Base-by-base conservation (phyloP, 371 early-diverging fungal species). In the Parasitella parasitica region DNA sequence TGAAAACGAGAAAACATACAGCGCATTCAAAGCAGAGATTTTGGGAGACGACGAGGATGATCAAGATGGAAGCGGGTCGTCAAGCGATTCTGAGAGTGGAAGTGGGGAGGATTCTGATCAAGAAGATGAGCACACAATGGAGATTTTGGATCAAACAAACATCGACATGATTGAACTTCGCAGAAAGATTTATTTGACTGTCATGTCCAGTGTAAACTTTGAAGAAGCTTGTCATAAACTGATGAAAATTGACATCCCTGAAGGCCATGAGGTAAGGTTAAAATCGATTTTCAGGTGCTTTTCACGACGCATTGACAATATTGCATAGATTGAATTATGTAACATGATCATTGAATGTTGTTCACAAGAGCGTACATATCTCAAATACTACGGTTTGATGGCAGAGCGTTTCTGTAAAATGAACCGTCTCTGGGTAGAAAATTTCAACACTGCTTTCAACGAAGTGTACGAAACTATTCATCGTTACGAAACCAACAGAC, bases 301-400 rank as follows among this genome's bases (percentile, higher is more conserved):
- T 8, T 5, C 1, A 11, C 18, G 18, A 32, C 26, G 41, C 6
- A 18, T 5, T 46, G 32, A 27, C n/a, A 13, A 16, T 16, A 1
- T 61, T 26, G 64, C 27, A 6, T 72, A 88, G 84, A 84, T 90
- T 56, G 97, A 96, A 75, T 73, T 98, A 41, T 89, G 89, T 73
- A 93, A 93, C 70, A 98, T 98, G 98, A 85, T 98, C 34, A 92
- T 97, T 61, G 98, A 98, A 69, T 96, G 97, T 82, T 95, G 95
- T 69, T 87, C 92, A 15, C 96, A 98, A 73, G 98, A 98, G 70
- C 87, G 95, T 18, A 96, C 96, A 0, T 98, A 94, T 73, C 89
- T 92, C 57, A 92, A 86, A 61, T 97, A 93, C 63, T 98, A 91
- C 68, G 98, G 98, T 4, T 75, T 96, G 2, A 87, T 97, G 38